These are phyloP conservation scores for Suillus bovinus DNA, from an alignment of 768 basidiomycete species.

Conservation along the genomic window DNA sequence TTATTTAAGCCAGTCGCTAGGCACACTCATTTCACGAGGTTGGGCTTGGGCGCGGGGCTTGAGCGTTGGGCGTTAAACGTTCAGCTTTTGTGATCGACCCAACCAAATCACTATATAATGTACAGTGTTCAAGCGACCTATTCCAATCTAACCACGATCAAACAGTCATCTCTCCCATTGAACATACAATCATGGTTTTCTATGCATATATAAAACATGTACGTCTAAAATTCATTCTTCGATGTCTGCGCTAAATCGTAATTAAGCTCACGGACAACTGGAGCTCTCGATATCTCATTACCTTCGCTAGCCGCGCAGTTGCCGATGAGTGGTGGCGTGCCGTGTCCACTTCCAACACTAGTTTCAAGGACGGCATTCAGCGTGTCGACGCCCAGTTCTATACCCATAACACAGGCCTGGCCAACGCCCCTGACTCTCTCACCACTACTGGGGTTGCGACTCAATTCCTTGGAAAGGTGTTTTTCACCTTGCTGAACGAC, in stretches of 20 bases:
- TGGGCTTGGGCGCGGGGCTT: too few relatives aligned
- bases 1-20: too few relatives aligned
- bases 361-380: neutral
- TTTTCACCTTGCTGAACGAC: neutral
- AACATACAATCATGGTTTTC: neutral
- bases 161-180: too few relatives aligned
- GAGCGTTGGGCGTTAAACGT: too few relatives aligned
- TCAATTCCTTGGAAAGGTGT: neutral
- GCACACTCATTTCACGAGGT: too few relatives aligned
- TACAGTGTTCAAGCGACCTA: neutral
- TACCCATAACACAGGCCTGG: neutral
- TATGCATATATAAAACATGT: neutral
- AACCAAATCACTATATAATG: neutral
- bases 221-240: neutral
- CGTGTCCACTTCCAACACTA: conserved; percentile 10
- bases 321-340: conserved; percentile 30
- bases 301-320: conserved; percentile 21
- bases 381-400: neutral
- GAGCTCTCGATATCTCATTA: conserved; percentile 19
- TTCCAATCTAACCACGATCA: neutral
- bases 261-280: neutral
- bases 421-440: too few relatives aligned
- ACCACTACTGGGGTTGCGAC: neutral
- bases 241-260: neutral
- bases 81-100: neutral